Evolutionary conservation across 2,329 filamentous ascomycete species (phyloP).

Genomic region (Ceratocystis colombiana): DNA sequence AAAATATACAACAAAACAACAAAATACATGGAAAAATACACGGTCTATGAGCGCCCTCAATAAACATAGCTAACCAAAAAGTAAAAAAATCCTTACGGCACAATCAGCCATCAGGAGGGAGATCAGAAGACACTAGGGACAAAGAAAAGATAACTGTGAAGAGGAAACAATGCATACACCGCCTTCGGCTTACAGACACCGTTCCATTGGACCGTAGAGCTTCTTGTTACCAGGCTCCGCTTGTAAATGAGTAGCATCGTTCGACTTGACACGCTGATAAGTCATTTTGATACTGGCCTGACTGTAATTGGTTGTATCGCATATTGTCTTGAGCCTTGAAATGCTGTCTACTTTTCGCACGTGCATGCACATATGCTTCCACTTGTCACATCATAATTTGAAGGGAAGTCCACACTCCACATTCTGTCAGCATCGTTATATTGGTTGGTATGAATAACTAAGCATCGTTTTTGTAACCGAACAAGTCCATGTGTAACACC

Average conservation of each 20-base stretch:
- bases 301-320: background rate
- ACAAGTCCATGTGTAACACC: constrained; percentile 5
- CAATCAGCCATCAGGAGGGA: background rate
- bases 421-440: background rate
- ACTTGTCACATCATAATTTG: constrained; percentile 7
- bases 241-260: background rate
- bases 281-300: background rate
- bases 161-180: background rate
- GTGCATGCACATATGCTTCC: background rate
- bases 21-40: too few relatives aligned
- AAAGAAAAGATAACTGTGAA: background rate
- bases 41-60: too few relatives aligned
- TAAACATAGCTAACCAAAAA: too few relatives aligned
- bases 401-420: background rate
- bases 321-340: background rate
- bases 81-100: background rate
- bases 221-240: background rate
- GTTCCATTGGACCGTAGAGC: background rate
- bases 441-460: background rate
- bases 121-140: background rate
- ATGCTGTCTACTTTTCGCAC: background rate
- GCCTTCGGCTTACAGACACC: background rate
- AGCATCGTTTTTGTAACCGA: background rate
- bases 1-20: too few relatives aligned
- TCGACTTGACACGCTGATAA: background rate